These are phyloP conservation scores for Trichoderma asperellum DNA, from an alignment of 2,329 filamentous ascomycete species.

Conservation along the genomic window DNA sequence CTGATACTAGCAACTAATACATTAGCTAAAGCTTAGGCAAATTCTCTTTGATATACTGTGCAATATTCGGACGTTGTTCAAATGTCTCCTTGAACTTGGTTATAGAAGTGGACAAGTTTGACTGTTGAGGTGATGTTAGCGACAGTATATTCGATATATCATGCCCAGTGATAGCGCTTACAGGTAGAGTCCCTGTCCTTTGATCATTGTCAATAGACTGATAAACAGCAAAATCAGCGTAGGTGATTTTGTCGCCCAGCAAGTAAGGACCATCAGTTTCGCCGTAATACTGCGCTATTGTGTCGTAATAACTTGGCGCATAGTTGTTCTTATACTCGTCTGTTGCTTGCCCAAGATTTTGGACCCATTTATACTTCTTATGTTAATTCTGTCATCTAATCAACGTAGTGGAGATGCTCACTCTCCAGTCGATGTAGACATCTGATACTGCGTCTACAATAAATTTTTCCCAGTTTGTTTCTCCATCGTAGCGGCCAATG, in stretches of 20 bases:
- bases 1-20: neutral
- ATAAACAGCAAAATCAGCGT: constrained; percentile 46
- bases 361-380: constrained; percentile 35
- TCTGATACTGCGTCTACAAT: constrained; percentile 45
- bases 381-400: neutral
- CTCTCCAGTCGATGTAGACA: constrained; percentile 47
- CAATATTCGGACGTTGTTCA: constrained; percentile 24
- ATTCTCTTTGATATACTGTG: constrained; percentile 23
- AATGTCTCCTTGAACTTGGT: constrained; percentile 11
- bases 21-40: neutral
- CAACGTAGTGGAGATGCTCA: constrained; percentile 29
- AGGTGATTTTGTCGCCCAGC: constrained; percentile 43
- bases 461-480: constrained; percentile 44
- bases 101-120: neutral
- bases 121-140: neutral
- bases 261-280: constrained; percentile 42
- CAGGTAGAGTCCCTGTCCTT: constrained; percentile 40
- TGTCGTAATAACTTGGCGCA: constrained; percentile 38
- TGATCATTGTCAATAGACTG: constrained; percentile 45
- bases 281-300: constrained; percentile 39
- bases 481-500: constrained; percentile 43
- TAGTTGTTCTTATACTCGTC: constrained; percentile 40
- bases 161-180: constrained; percentile 36
- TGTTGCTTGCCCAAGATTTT: constrained; percentile 34
- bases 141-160: no score